These are phyloP conservation scores for Chrysoporthe cubensis DNA, from an alignment of 2,329 filamentous ascomycete genomes.

Conservation along the genomic window DNA sequence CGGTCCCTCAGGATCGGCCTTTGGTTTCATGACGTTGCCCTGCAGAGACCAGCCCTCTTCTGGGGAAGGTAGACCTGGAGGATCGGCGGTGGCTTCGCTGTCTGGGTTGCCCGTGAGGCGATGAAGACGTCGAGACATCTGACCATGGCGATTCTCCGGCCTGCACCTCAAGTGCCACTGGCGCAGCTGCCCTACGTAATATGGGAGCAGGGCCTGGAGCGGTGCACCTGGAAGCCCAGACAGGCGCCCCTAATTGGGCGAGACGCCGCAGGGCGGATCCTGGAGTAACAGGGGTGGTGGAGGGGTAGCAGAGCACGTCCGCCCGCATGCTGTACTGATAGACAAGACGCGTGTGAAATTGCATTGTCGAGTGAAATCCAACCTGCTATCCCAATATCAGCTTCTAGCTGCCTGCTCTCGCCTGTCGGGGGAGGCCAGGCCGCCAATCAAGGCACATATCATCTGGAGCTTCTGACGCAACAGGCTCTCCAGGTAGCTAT, in stretches of 20 bases:
- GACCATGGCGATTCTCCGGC: not conserved
- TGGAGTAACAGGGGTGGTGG: conserved; percentile 6
- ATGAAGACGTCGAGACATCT: not conserved
- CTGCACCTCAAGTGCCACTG: not conserved
- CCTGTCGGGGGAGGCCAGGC: not conserved
- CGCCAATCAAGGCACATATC: conserved; percentile 22
- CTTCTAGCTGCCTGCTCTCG: not conserved
- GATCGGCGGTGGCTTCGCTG: not conserved
- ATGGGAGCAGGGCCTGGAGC: not conserved
- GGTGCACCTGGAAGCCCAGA: not conserved
- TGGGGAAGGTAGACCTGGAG: not conserved
- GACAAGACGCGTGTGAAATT: conserved; percentile 5
- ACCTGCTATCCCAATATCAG: conserved; percentile 13
- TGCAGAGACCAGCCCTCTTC: not conserved
- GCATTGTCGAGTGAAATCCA: conserved; percentile 3
- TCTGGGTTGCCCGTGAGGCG: not conserved
- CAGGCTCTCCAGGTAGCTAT: conserved; percentile 21
- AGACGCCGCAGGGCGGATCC: not conserved
- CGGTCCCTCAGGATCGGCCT: not conserved
- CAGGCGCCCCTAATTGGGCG: not conserved
- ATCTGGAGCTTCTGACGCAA: conserved; percentile 28
- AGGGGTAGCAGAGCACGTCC: not conserved
- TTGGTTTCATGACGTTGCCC: conserved; percentile 7
- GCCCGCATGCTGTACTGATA: not conserved
- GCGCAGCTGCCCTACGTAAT: conserved; percentile 7